phyloP scores from a whole-genome alignment of 1,284 basidiomycete species.

The Ganoderma multipileum region DNA sequence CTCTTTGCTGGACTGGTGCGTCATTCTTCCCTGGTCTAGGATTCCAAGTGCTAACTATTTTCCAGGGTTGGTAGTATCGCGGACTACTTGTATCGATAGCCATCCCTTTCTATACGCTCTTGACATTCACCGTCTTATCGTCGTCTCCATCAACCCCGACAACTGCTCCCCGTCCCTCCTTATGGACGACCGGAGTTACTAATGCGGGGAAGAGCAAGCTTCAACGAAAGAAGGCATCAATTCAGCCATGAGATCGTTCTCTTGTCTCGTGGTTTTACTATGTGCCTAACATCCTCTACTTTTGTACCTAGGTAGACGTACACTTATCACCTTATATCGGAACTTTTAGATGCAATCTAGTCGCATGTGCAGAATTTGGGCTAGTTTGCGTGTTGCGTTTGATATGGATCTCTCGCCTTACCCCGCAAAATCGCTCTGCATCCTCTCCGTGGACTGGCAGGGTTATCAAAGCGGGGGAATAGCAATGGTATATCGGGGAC shows the following conservation, averaged over 20 bases:
- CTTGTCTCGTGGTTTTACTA: constrained; percentile 33
- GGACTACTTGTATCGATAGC: constrained; percentile 13
- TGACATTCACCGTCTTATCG: neutral
- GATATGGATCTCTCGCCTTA: neutral
- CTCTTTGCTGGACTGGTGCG: constrained; percentile 50
- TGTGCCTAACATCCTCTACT: constrained; percentile 29
- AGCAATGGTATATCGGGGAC: neutral
- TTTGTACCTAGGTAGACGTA: neutral
- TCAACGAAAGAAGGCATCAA: constrained; percentile 23
- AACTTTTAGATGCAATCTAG: neutral
- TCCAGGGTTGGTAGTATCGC: constrained; percentile 32
- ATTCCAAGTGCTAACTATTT: neutral
- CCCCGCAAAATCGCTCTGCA: constrained; percentile 7
- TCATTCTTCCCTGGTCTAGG: constrained; percentile 1
- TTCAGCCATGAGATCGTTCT: constrained; percentile 28
- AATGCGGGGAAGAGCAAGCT: constrained; percentile 35
- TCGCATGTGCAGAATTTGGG: neutral
- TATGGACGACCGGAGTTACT: constrained; percentile 37
- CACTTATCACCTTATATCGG: neutral
- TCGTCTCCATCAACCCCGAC: constrained; percentile 26
- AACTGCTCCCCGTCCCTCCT: constrained; percentile 35
- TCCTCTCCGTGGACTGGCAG: neutral
- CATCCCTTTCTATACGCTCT: neutral
- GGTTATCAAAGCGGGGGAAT: constrained; percentile 10
- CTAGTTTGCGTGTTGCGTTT: no score